A percentile compares a stretch with the other conserved stretches of the same genome.
Evolutionary conservation across 495 filamentous ascomycete genomes (phyloP).

Genomic region (Sphaerosporella brunnea): DNA sequence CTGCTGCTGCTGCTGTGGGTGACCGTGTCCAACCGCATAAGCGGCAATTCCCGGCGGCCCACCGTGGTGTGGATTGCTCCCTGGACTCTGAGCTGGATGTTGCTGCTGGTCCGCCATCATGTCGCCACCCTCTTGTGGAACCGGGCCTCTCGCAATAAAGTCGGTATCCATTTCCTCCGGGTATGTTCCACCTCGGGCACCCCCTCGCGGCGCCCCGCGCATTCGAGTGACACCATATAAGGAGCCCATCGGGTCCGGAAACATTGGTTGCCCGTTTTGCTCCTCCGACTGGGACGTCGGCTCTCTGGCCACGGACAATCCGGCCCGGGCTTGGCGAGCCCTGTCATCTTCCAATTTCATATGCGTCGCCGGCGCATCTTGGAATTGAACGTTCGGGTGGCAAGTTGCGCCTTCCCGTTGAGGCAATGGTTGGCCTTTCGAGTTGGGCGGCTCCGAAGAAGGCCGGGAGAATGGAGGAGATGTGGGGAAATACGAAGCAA

Average conservation of each 20-base stretch:
- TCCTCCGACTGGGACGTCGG: slow-evolving; percentile 31
- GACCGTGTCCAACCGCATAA: slow-evolving; percentile 1
- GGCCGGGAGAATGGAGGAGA: slow-evolving; percentile 15
- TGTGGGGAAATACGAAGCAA: slow-evolving; percentile 13
- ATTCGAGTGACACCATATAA: slow-evolving; percentile 44
- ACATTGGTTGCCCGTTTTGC: slow-evolving; percentile 31
- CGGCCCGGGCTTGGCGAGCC: slow-evolving; percentile 9
- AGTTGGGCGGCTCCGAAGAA: slow-evolving; percentile 10
- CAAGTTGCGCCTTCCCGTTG: neutral
- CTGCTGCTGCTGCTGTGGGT: slow-evolving; percentile 4
- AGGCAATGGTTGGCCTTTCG: neutral
- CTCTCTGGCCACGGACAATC: slow-evolving; percentile 33
- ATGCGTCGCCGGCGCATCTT: neutral
- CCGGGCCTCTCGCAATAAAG: slow-evolving; percentile 26
- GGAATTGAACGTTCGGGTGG: neutral
- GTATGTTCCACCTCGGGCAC: slow-evolving; percentile 25
- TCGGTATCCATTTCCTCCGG: slow-evolving; percentile 33
- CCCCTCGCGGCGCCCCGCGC: slow-evolving; percentile 32
- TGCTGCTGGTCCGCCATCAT: neutral
- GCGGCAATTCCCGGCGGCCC: neutral
- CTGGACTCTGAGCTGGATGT: too few relatives aligned
- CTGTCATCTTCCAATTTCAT: slow-evolving; percentile 12
- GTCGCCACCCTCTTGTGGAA: slow-evolving; percentile 5
- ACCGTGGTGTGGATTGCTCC: slow-evolving; percentile 4
- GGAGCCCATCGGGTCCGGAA: slow-evolving; percentile 41